These are phyloP conservation scores for Rhododendron mucronatum DNA, from an alignment of 148 eudicot genomes.

Conservation along the genomic window DNA sequence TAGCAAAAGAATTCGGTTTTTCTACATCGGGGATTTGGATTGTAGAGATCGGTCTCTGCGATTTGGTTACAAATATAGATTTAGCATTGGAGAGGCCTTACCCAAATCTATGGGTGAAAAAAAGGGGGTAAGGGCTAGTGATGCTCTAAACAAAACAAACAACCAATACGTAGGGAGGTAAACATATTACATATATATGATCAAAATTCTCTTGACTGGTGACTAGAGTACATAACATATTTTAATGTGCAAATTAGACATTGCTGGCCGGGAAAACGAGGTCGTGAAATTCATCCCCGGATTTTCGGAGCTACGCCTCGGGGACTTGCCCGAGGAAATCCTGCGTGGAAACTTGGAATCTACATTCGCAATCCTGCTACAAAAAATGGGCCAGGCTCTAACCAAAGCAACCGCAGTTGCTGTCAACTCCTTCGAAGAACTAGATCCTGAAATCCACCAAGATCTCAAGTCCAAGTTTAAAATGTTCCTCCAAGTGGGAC, in stretches of 20 bases:
- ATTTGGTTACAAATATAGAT: too few species aligned
- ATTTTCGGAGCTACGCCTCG: constrained; percentile 20
- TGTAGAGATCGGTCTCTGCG: too few species aligned
- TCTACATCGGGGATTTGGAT: too few species aligned
- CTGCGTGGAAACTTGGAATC: constrained; percentile 27
- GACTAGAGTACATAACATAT: not conserved
- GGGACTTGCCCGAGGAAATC: constrained; percentile 40
- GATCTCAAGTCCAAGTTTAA: constrained; percentile 35
- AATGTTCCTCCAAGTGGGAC: constrained; percentile 37
- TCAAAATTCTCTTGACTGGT: not conserved
- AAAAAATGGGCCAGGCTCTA: constrained; percentile 36
- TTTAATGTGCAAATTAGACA: not conserved
- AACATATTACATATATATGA: too few species aligned
- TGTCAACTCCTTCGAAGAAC: constrained; percentile 44
- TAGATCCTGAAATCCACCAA: constrained; percentile 26
- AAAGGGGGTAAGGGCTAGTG: too few species aligned
- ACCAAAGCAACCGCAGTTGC: constrained; percentile 34
- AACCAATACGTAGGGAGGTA: too few species aligned
- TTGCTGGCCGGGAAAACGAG: constrained; percentile 23
- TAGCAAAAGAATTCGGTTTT: too few species aligned
- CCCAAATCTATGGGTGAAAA: too few species aligned
- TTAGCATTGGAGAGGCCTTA: too few species aligned
- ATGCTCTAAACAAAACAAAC: too few species aligned
- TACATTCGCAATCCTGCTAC: constrained; percentile 22
- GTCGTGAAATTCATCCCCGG: constrained; percentile 41